Percentiles rank a stretch among this genome's conserved stretches.
These are phyloP conservation scores for Exidia glandulosa DNA, from an alignment of 768 basidiomycete genomes.

Conservation along the genomic window DNA sequence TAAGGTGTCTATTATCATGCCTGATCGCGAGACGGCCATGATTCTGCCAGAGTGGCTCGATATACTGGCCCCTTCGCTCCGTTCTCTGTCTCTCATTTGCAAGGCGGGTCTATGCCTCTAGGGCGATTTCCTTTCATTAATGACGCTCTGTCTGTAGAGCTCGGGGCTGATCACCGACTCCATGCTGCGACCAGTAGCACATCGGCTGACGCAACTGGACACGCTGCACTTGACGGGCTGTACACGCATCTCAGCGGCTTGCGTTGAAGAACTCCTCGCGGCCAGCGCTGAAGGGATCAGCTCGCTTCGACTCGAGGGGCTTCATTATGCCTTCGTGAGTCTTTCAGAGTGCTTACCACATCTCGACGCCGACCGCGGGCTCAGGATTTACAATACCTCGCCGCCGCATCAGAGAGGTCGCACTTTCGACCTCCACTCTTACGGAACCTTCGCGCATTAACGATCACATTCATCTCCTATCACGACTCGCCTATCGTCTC, in stretches of 20 bases:
- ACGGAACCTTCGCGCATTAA: conserved; percentile 40
- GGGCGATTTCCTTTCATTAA: background rate
- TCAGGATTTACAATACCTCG: conserved; percentile 46
- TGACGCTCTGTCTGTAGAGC: background rate
- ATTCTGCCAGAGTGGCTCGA: conserved; percentile 42
- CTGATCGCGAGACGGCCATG: conserved; percentile 41
- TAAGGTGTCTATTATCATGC: conserved; percentile 66
- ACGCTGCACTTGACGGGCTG: conserved; percentile 57
- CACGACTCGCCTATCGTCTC: conserved; percentile 30
- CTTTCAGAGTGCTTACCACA: conserved; percentile 1
- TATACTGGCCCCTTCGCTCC: conserved; percentile 33
- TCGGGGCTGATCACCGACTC: conserved; percentile 39
- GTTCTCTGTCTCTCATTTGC: conserved; percentile 55
- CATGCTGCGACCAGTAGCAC: conserved; percentile 38
- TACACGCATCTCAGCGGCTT: conserved; percentile 51
- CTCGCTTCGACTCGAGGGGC: conserved; percentile 48
- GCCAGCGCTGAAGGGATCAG: conserved; percentile 35
- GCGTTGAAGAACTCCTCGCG: conserved; percentile 41
- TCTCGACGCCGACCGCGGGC: background rate
- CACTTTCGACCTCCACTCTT: conserved; percentile 27
- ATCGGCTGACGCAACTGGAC: conserved; percentile 38
- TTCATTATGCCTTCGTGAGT: conserved; percentile 51
- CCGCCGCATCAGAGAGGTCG: no score
- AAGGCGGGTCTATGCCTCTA: conserved; percentile 33
- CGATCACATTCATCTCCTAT: conserved; percentile 36